Evolutionary conservation across 441 rosid species (phyloP).

Genomic region (Macaranga tanarius): DNA sequence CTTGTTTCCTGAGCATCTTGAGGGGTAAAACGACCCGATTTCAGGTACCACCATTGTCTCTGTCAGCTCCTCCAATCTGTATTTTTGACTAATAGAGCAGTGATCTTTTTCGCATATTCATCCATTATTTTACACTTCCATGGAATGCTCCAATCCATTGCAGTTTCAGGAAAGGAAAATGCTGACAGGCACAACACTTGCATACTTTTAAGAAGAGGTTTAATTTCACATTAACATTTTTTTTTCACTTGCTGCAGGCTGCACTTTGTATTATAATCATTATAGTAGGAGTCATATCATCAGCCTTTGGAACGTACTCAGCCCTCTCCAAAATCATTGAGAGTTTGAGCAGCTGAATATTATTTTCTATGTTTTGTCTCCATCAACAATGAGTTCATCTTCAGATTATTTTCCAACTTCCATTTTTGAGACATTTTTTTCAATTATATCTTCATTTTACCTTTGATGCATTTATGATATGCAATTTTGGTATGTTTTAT

Average conservation of each 20-base stretch:
- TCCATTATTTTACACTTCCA: not conserved
- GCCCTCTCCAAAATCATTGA: conserved; percentile 62
- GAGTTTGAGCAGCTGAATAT: conserved; percentile 44
- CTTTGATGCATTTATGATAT: not conserved
- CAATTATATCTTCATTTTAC: not conserved
- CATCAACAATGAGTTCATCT: not conserved
- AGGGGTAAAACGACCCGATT: conserved; percentile 44
- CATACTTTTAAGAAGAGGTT: not conserved
- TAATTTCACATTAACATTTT: not conserved
- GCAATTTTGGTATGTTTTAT: not conserved
- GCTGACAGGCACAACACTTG: not conserved
- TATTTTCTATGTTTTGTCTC: conserved; percentile 11
- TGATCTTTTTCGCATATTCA: not conserved
- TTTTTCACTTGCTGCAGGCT: conserved; percentile 36
- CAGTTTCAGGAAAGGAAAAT: not conserved
- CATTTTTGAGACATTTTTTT: conserved; percentile 4
- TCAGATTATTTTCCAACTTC: not conserved
- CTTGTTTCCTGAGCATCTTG: conserved; percentile 77
- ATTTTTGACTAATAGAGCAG: not conserved
- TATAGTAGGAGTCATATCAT: conserved; percentile 55
- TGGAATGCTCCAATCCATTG: not conserved
- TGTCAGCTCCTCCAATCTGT: not conserved
- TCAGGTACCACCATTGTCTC: conserved; percentile 44
- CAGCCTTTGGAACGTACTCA: conserved; percentile 62
- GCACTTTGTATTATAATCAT: conserved; percentile 53